phyloP scores from a whole-genome alignment of 1,284 basidiomycete genomes.

The Trametes pubescens region DNA sequence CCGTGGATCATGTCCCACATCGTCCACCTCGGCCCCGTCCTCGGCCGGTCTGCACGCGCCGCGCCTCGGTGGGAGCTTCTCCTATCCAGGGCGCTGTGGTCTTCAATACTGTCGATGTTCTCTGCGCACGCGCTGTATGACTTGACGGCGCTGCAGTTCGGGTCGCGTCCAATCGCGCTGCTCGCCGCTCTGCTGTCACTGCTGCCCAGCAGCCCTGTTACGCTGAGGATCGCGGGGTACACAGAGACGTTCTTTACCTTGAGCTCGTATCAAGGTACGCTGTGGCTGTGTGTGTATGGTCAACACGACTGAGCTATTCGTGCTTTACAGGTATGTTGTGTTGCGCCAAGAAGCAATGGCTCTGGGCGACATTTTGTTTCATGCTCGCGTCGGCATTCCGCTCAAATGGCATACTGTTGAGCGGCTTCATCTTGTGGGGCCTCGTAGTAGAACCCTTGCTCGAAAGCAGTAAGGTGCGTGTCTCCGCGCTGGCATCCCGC shows the following conservation, averaged over 20 bases:
- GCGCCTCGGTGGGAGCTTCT: slow-evolving; percentile 33
- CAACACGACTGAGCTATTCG: background rate
- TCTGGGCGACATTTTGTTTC: slow-evolving; percentile 68
- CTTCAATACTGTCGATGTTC: slow-evolving; percentile 44
- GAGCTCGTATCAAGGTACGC: slow-evolving; percentile 75
- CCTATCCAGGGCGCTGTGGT: slow-evolving; percentile 48
- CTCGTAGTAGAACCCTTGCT: slow-evolving; percentile 63
- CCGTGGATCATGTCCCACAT: slow-evolving; percentile 60
- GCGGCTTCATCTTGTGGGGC: slow-evolving; percentile 81
- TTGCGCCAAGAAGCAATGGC: slow-evolving; percentile 58
- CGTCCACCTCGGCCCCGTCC: slow-evolving; percentile 32
- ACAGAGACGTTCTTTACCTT: slow-evolving; percentile 89
- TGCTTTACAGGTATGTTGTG: slow-evolving; percentile 63
- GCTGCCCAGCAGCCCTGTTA: slow-evolving; percentile 83
- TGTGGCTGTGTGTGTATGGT: background rate
- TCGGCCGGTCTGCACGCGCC: background rate
- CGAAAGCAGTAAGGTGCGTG: slow-evolving; percentile 44
- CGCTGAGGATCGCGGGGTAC: slow-evolving; percentile 76
- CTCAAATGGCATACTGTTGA: slow-evolving; percentile 83
- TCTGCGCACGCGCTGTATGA: slow-evolving; percentile 68
- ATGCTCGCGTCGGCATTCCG: slow-evolving; percentile 74
- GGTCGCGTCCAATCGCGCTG: slow-evolving; percentile 64
- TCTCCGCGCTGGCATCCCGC: background rate
- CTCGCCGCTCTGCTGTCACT: slow-evolving; percentile 75
- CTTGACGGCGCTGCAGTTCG: slow-evolving; percentile 61